These are phyloP conservation scores for Colletotrichum ledebouriae DNA, from an alignment of 2,329 filamentous ascomycete species.

Conservation along the genomic window DNA sequence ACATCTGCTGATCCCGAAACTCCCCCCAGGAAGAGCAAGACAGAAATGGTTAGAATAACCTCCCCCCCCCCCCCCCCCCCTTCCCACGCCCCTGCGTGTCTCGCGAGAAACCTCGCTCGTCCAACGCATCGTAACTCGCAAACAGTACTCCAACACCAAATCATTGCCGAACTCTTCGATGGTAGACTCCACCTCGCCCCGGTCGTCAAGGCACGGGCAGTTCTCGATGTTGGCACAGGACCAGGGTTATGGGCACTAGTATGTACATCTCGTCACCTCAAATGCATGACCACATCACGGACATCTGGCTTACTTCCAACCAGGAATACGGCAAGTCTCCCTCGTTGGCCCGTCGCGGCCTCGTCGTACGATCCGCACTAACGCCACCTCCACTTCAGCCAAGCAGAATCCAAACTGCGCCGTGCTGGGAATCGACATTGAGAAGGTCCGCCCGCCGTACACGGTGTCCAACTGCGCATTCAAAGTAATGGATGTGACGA, in stretches of 20 bases:
- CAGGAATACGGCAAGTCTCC: constrained; percentile 46
- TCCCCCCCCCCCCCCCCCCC: background rate
- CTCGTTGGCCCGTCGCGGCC: background rate
- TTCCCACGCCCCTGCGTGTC: background rate
- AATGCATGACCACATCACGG: constrained; percentile 15
- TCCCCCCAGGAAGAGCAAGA: constrained; percentile 48
- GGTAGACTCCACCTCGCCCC: constrained; percentile 48
- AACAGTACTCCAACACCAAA: constrained; percentile 48
- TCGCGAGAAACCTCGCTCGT: background rate
- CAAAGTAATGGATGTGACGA: constrained; percentile 47
- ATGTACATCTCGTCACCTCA: constrained; percentile 32
- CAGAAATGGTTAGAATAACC: constrained; percentile 46
- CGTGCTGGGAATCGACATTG: constrained; percentile 50
- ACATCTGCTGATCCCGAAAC: constrained; percentile 15
- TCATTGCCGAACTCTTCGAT: constrained; percentile 48
- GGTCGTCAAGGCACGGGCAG: constrained; percentile 45
- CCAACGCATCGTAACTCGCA: constrained; percentile 17
- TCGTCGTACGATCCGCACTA: constrained; percentile 1
- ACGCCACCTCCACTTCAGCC: constrained; percentile 38
- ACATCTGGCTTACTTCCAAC: constrained; percentile 28
- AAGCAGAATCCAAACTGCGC: constrained; percentile 46
- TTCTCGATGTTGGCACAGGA: constrained; percentile 49
- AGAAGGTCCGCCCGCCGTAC: constrained; percentile 47
- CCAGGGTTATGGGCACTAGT: constrained; percentile 50
- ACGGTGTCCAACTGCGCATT: constrained; percentile 49